Conservation (phyloP, 2,329 filamentous ascomycete species). For the Alternaria atra region DNA sequence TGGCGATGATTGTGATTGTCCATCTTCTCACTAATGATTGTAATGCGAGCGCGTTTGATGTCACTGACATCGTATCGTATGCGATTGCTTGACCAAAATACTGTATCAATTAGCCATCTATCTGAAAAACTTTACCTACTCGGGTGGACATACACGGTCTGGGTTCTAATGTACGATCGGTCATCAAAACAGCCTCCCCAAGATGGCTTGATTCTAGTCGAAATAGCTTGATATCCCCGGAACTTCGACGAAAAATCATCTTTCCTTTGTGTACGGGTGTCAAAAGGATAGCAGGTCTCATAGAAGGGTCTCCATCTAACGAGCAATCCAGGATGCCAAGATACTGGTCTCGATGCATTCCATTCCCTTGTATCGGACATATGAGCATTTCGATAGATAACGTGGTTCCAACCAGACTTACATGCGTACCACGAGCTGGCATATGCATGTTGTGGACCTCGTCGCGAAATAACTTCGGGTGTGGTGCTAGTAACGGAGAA, state of each 20-base stretch:
- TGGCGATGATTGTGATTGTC: background rate
- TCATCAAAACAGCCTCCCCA: background rate
- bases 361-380: background rate
- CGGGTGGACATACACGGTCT: no score
- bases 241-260: background rate
- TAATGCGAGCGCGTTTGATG: background rate
- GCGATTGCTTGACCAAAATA: background rate
- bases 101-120: no score
- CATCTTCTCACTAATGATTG: background rate
- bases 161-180: no score
- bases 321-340: slow-evolving; percentile 1
- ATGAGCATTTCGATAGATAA: background rate
- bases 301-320: background rate
- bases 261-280: background rate
- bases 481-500: background rate
- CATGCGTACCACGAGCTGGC: background rate
- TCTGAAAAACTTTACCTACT: no score
- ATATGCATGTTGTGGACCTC: background rate
- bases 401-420: background rate
- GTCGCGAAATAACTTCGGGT: background rate
- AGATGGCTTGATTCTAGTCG: background rate
- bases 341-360: rapidly evolving
- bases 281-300: background rate
- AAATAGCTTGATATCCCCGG: background rate
- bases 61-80: background rate